Percentiles rank a stretch among this genome's conserved stretches.
Conservation (phyloP, 805 yeast species). For the Wickerhamiella cacticola region DNA sequence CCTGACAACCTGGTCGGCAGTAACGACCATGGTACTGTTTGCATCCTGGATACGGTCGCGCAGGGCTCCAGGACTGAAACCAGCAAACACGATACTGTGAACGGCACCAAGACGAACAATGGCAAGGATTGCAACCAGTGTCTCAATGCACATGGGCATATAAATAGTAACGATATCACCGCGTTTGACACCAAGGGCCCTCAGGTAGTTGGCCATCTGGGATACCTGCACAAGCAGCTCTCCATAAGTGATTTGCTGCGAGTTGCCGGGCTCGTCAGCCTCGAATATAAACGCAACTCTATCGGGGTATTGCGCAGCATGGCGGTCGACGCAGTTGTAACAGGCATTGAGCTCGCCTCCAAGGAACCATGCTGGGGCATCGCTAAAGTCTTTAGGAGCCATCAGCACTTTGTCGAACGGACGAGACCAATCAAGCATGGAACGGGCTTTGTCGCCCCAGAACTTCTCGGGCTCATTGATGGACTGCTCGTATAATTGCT, state of each 20-base stretch:
- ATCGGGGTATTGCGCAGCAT: conserved; percentile 58
- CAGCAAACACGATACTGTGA: conserved; percentile 79
- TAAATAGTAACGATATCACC: conserved; percentile 82
- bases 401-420: conserved; percentile 34
- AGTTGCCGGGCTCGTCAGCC: conserved; percentile 64
- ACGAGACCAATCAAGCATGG: conserved; percentile 41
- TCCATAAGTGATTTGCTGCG: conserved; percentile 51
- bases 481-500: conserved; percentile 42
- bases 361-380: conserved; percentile 55
- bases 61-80: conserved; percentile 62
- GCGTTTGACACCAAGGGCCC: conserved; percentile 54
- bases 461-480: conserved; percentile 43
- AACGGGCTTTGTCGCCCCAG: conserved; percentile 43
- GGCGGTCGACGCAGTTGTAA: conserved; percentile 73
- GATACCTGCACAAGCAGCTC: conserved; percentile 61
- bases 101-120: conserved; percentile 71
- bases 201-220: conserved; percentile 57
- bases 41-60: conserved; percentile 65
- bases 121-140: conserved; percentile 62
- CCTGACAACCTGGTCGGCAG: conserved; percentile 72
- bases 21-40: conserved; percentile 55
- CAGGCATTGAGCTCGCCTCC: conserved; percentile 72
- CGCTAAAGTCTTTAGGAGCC: conserved; percentile 19
- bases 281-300: conserved; percentile 67
- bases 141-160: conserved; percentile 78